Conservation (phyloP, 164 flowering plant species). For the Brasenia schreberi region DNA sequence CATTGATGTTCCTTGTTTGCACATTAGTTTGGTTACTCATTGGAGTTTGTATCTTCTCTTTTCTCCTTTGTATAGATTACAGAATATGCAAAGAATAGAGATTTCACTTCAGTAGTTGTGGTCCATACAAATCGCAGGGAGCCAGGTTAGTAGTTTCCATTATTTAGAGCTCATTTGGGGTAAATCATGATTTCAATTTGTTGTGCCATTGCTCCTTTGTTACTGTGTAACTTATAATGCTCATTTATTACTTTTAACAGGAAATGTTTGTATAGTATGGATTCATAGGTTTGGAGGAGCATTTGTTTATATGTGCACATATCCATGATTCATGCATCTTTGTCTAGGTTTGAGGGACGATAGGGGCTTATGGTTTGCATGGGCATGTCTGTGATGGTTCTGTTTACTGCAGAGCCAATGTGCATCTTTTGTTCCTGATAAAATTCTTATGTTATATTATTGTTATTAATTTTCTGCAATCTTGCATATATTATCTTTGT, state of each 20-base stretch:
- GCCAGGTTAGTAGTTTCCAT: constrained; percentile 30
- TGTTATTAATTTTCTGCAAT: too few species aligned
- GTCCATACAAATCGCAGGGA: constrained; percentile 89
- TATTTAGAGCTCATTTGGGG: neutral
- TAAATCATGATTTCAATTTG: neutral
- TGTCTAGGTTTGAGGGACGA: too few species aligned
- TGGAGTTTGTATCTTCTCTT: neutral
- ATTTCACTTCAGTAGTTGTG: constrained; percentile 75
- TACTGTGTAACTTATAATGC: neutral
- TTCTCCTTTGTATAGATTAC: constrained; percentile 42
- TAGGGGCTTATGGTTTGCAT: too few species aligned
- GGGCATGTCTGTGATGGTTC: too few species aligned
- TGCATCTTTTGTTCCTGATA: too few species aligned
- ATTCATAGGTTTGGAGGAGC: too few species aligned
- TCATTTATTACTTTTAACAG: neutral
- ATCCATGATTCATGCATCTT: too few species aligned
- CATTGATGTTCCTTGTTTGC: constrained; percentile 15
- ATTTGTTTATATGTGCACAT: too few species aligned
- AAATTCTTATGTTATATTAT: too few species aligned
- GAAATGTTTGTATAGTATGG: too few species aligned
- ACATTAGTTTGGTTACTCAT: neutral
- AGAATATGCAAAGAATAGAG: constrained; percentile 68
- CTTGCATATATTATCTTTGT: too few species aligned
- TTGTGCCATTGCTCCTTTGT: neutral
- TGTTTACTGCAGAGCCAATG: too few species aligned